Evolutionary conservation across 768 basidiomycete species (phyloP).

Genomic region (Phaeotremella fagi): DNA sequence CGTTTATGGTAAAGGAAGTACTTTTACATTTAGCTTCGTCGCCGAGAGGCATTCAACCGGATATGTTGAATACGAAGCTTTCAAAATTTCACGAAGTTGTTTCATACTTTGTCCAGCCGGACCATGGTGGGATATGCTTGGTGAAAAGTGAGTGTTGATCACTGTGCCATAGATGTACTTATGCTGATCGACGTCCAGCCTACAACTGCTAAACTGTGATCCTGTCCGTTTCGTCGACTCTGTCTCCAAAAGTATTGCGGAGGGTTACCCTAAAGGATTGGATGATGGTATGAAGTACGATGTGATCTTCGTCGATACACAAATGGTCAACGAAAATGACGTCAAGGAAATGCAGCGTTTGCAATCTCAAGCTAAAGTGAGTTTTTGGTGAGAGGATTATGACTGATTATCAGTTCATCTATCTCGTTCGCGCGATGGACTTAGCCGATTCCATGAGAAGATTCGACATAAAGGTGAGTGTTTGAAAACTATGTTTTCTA

Average conservation of each 20-base stretch:
- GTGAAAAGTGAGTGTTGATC: conserved; percentile 18
- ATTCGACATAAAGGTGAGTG: conserved; percentile 22
- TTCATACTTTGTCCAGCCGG: conserved; percentile 18
- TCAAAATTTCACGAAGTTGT: conserved; percentile 11
- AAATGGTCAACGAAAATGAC: conserved; percentile 3
- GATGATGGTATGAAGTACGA: conserved; percentile 11
- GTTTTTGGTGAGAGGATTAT: neutral
- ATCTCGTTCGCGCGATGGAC: conserved; percentile 27
- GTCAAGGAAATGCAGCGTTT: conserved; percentile 14
- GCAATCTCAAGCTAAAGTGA: conserved; percentile 25
- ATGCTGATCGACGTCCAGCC: conserved; percentile 7
- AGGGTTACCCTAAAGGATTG: conserved; percentile 14
- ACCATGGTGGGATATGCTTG: conserved; percentile 31
- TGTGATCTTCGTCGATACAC: conserved; percentile 24
- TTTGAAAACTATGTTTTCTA: too few relatives aligned
- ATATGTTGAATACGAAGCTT: neutral
- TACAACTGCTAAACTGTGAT: conserved; percentile 13
- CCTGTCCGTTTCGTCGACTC: conserved; percentile 25
- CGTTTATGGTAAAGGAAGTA: conserved; percentile 34
- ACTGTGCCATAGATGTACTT: neutral
- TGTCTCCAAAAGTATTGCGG: conserved; percentile 4
- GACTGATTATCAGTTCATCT: conserved; percentile 29
- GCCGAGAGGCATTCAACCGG: conserved; percentile 6
- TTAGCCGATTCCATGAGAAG: conserved; percentile 18
- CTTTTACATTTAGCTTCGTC: conserved; percentile 33